A percentile compares a stretch with the other conserved stretches of the same genome.
Evolutionary conservation across 306 rosid genomes (phyloP).

Genomic region (Heteromeles arbutifolia): DNA sequence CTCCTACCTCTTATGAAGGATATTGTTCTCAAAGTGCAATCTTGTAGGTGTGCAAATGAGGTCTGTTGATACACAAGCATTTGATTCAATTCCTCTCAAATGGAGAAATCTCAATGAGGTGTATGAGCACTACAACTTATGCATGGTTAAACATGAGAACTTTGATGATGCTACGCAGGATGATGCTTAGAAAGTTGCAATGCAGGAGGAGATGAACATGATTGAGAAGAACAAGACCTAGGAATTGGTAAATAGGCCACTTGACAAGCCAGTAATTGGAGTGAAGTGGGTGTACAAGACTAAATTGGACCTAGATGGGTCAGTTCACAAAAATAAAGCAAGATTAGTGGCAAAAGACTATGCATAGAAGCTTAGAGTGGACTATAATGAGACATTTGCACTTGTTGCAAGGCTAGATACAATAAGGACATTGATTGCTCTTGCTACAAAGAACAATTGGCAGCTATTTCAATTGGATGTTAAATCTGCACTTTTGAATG

Average conservation of each 20-base stretch:
- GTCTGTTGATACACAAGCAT: too few species aligned
- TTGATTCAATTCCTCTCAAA: too few species aligned
- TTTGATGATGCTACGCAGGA: too few species aligned
- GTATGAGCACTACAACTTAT: too few species aligned
- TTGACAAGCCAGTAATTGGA: not conserved
- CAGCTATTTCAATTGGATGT: not conserved
- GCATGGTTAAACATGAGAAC: too few species aligned
- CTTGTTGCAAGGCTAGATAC: not conserved
- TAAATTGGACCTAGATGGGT: not conserved
- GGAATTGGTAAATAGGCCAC: not conserved
- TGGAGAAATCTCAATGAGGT: too few species aligned
- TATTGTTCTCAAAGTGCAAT: too few species aligned
- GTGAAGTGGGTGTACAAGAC: not conserved
- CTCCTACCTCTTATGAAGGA: too few species aligned
- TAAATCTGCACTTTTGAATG: too few species aligned
- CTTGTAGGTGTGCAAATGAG: rapidly evolving
- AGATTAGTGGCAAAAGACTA: not conserved
- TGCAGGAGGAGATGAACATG: too few species aligned
- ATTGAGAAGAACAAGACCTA: not conserved
- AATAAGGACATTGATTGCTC: not conserved
- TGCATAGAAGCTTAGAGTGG: rapidly evolving
- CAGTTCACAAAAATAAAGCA: not conserved
- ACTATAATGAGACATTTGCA: not conserved
- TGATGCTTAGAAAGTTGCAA: too few species aligned
- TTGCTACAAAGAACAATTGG: not conserved